Evolutionary conservation across 345 rosid genomes (phyloP), one percentile per base, ranked within the genome.

Genomic region (Nasturtium officinale): DNA sequence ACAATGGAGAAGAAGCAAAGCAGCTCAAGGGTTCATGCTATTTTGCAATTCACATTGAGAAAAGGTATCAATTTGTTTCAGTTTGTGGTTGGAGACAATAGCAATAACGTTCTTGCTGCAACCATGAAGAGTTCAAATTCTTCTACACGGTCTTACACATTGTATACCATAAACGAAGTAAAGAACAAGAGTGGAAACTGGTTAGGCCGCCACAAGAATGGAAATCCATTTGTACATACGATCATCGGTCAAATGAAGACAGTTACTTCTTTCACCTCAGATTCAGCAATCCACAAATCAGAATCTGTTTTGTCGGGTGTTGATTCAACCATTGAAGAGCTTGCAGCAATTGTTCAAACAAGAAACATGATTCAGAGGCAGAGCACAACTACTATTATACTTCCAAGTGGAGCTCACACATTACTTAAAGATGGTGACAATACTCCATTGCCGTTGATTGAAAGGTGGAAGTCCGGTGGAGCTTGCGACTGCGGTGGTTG

Each of bases 401-500:
- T 94, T 81, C 95, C 98, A 5, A 82, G 86, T n/a, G 98, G 89
- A 51, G 54, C 78, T 21, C 98, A 93, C 80, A 79, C 96, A 69
- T 60, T 90, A 65, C 94, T 95, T 29, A 78, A 70, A 75, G 80
- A 84, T 68, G 80, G 89, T 48, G 35, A 57, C 0, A 33, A 76
- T 15, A 76, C 55, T 13, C 98, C 94, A 74, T 79, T 91, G 4
- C 82, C 92, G 29, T 71, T 93, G 83, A 77, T 90, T 71, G 79
- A 87, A 6, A 72, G 97, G 47, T 93, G 96, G 96, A 87, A 53
- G 69, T 74, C 86, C 4, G 89, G 92, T 72, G 97, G 96, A 71
- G 62, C 79, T 17, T 94, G 98, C 29, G 97, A 94, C 69, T 94
- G 97, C 53, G 98, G 98, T 54, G 98, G 98, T 20, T 94, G 98